Evolutionary conservation across 805 yeast genomes (phyloP), one percentile per base, ranked within the genome.

Genomic region (Candida sithepensis): DNA sequence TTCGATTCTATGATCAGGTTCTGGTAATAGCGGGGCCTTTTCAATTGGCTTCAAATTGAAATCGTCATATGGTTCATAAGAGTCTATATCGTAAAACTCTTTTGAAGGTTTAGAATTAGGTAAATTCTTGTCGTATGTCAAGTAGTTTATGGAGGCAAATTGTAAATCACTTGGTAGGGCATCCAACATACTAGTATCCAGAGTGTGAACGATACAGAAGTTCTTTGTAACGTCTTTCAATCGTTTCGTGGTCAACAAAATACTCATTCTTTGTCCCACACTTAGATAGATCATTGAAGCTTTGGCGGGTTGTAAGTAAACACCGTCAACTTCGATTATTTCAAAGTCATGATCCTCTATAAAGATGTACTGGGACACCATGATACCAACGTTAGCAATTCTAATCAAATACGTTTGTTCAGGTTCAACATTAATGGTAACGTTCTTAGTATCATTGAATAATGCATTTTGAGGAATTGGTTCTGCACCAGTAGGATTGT

Each of bases 401-500:
- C 90, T 74, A 41, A 85, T 57, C 43, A 84, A 67, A 63, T 86
- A 85, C 0, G 87, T 84, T 48, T 77, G 81, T 36, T 77, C 75
- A 6, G 82, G 77, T 45, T 77, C 73, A 44, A 86, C 83, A 23
- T 63, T 44, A 62, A 85, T 70, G 1, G 84, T 73, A 4, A 68
- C 75, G 53, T 81, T 81, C 45, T 75, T 72, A 5, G 87, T 71
- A 53, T 86, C 88, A 61, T 85, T 85, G 60, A 85, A 77, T 37
- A 86, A 67, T 18, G 79, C 50, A 57, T 79, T 81, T 52, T 82
- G 82, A 2, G 92, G 92, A 43, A 85, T 74, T 14, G 95, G 95
- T 61, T 86, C 95, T 16, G 87, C 89, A 37, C 95, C 95, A 2
- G 91, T 85, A 19, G 95, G 95, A 56, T 86, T 86, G 59, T 78